Evolutionary conservation across 768 basidiomycete species (phyloP), one percentile per base, ranked within the genome.

Genomic region (Phanerochaete sordida): DNA sequence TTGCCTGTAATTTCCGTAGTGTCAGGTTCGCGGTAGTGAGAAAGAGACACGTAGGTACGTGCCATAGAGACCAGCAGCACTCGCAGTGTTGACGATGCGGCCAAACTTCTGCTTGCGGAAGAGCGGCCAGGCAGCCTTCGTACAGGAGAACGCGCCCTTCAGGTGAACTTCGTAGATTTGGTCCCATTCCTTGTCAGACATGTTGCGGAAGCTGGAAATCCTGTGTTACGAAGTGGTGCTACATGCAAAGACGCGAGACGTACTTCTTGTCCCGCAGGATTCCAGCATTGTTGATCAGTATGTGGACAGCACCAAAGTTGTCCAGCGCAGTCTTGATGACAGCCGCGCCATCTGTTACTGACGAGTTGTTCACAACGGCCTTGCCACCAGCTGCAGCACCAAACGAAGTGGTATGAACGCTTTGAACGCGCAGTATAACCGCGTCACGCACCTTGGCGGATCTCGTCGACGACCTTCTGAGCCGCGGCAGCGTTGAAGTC

Each of bases 91-190:
- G 67, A 99, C 81, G 62, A 99, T 81, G 57, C 95, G 87, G 4
- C 97, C 97, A 64, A 91, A 98, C 78, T 95, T 90, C 72, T 95
- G 93, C 67, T 91, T 93, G 64, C 95, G 83, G 81, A 99, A 96
- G 69, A 91, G 76, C 13, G 95, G 93, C 97, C 97, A 99, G 33
- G 85, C 95, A 39, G 97, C 95, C 72, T 95, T 96, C 33, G 91
- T 90, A 72, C 93, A 95, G 7, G 93, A 78, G 73, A 86, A 98
- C 0, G 96, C 89, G 44, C 95, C 96, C 75, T 96, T 98, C 64
- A 99, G 74, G 69, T 98, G 97, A 15, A 98, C 95, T 24, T 89
- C 84, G 53, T 85, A 82, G 56, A 98, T 81, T 62, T 91, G 85
- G 66, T 97, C 95, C 83, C 91, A 96, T 67, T 98, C 95, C 69